Base-by-base conservation (phyloP, 306 rosid species). In the Begonia loranthoides region DNA sequence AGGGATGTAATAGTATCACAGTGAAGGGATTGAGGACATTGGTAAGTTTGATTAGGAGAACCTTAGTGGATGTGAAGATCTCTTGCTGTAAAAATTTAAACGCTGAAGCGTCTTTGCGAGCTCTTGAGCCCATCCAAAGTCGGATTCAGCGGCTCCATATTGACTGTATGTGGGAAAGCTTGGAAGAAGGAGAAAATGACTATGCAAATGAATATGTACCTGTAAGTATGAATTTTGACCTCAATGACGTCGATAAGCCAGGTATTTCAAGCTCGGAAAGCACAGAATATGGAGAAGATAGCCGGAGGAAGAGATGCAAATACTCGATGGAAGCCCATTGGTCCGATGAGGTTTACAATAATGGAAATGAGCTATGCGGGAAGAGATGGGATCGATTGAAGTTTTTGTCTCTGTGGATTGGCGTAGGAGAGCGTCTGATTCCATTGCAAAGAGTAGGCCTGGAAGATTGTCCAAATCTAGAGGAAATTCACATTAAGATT, bases 381-480 rank as follows among this genome's bases (percentile, higher is more conserved):
- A 71, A 71, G 63, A 60, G 73, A 54, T 84, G 95, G 97, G 89
- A 79, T 41, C 65, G 57, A 67, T 66, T 84, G 50, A 64, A 47
- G 40, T 77, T 67, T 52, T 87, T 89, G 2, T 84, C 95, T 33
- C 89, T 89, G 16, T 85, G 97, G 97, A 76, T 89, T 45, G 80
- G 49, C 15, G 95, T 89, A 12, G 97, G 94, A 13, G 87, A 84
- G 58, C 75, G 67, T 40, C 71, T 89, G 55, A 75, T 78, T 39
- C 87, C 80, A 2, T 66, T 89, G 71, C 80, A 76, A 33, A 59
- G 49, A 66, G 84, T 54, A 12, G 97, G 97, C 50, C 72, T 89
- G 19, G 84, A 77, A 50, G 76, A 75, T 14, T 89, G 97, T 53
- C 97, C 97, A 9, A 70, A 41, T 67, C 55, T 89, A 33, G 79